Percentiles rank a stretch among this genome's conserved stretches.
phyloP scores from a whole-genome alignment of 352 stramenopile species.

The Thraustochytrium sp. region DNA sequence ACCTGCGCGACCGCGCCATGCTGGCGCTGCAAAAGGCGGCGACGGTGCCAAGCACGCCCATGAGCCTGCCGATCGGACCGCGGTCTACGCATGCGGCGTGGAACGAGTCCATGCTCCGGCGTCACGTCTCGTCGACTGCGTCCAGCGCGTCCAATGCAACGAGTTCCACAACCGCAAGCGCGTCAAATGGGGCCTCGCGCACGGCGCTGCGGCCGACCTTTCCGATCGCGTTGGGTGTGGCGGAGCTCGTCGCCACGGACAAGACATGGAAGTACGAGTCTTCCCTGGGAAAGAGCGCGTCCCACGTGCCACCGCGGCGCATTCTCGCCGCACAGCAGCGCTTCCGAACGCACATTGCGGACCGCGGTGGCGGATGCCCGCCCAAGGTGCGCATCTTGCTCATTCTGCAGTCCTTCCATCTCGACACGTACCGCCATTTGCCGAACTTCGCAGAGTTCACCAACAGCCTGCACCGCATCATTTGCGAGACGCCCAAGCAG shows the following conservation, averaged over 20 bases:
- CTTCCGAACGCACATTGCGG: neutral
- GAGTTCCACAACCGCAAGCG: neutral
- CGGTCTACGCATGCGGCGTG: neutral
- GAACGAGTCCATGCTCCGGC: neutral
- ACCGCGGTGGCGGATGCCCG: neutral
- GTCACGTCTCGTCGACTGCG: neutral
- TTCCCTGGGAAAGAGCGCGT: neutral
- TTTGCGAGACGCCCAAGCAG: constrained; percentile 29
- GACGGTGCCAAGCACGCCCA: neutral
- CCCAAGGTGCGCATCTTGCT: neutral
- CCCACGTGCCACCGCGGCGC: neutral
- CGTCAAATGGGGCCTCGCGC: too few species aligned
- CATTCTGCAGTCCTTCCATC: constrained; percentile 20
- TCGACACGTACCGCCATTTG: neutral
- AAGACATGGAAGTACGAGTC: neutral
- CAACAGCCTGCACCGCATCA: neutral
- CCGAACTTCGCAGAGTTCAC: constrained; percentile 35
- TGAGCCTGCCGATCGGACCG: neutral
- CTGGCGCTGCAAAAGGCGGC: neutral
- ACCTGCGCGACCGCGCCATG: neutral
- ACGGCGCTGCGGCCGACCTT: neutral
- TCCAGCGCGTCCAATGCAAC: neutral
- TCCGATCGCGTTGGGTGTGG: neutral
- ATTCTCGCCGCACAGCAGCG: neutral
- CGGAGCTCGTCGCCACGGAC: neutral